Percentiles rank a stretch among this genome's conserved stretches.
Evolutionary conservation across 202 grass and related monocot species (phyloP).

Genomic region (Setaria viridis): DNA sequence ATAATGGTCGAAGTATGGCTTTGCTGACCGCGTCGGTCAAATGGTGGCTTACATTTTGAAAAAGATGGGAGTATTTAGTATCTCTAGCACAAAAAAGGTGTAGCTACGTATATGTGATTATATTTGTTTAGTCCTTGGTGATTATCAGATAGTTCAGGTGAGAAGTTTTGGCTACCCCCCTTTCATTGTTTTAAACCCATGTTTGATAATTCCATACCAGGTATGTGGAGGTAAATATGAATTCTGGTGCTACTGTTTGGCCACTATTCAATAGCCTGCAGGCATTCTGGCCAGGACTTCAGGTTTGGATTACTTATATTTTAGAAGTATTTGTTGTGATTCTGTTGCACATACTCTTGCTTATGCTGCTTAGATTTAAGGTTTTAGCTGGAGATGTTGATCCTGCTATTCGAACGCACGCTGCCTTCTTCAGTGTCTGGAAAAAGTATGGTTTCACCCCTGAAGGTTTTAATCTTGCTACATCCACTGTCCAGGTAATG

Average conservation of each 20-base stretch:
- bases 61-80: conserved; percentile 9
- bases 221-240: conserved; percentile 99
- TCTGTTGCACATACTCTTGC: conserved; percentile 53
- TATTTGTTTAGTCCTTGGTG: conserved; percentile 16
- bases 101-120: conserved; percentile 19
- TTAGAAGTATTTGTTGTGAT: conserved; percentile 22
- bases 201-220: conserved; percentile 45
- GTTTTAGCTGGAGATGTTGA: conserved; percentile 99
- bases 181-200: conserved; percentile 14
- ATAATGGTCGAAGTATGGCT: neutral
- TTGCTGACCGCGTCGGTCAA: neutral
- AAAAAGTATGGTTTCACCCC: conserved; percentile 99
- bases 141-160: conserved; percentile 20
- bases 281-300: conserved; percentile 99
- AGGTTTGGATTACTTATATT: conserved; percentile 70
- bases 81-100: conserved; percentile 2
- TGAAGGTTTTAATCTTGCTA: conserved; percentile 97
- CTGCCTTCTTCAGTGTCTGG: conserved; percentile 98
- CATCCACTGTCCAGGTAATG: conserved; percentile 78
- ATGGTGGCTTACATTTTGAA: neutral
- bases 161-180: neutral
- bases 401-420: conserved; percentile 95
- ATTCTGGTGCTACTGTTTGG: conserved; percentile 95
- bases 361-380: conserved; percentile 88
- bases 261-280: conserved; percentile 97